A percentile compares a stretch with the other conserved stretches of the same genome.
Conservation (phyloP, 2,329 filamentous ascomycete genomes). For the Fusarium nygamai region DNA sequence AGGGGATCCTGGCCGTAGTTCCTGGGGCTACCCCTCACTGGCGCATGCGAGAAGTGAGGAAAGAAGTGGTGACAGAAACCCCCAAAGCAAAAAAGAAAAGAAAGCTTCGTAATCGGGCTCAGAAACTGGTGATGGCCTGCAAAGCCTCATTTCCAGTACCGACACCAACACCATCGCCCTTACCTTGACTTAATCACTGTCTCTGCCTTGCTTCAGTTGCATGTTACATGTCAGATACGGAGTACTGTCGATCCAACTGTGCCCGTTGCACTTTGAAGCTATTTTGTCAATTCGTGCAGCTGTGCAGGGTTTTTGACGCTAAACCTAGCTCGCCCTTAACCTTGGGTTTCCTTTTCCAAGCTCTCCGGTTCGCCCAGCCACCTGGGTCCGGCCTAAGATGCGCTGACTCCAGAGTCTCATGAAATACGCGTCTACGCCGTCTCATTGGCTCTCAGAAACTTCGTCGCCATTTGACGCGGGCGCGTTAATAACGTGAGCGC, state of each 20-base stretch:
- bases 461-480: conserved; percentile 40
- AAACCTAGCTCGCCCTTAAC: conserved; percentile 33
- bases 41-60: conserved; percentile 39
- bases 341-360: conserved; percentile 23
- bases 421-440: conserved; percentile 35
- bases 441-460: conserved; percentile 27
- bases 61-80: conserved; percentile 37
- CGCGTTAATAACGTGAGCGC: conserved; percentile 35
- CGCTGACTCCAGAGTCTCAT: conserved; percentile 39
- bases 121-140: not conserved
- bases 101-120: not conserved
- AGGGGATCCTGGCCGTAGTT: conserved; percentile 42
- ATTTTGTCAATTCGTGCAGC: conserved; percentile 27
- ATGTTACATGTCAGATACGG: conserved; percentile 11
- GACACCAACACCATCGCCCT: not conserved
- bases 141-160: not conserved
- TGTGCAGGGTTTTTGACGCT: conserved; percentile 35
- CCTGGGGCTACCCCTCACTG: conserved; percentile 45
- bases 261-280: conserved; percentile 20
- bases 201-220: conserved; percentile 28
- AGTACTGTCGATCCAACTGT: conserved; percentile 31
- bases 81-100: not conserved
- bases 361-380: conserved; percentile 40
- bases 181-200: conserved; percentile 19
- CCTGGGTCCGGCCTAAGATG: conserved; percentile 31